phyloP scores from a whole-genome alignment of 805 yeast genomes.

The Wickerhamiella musiphila region DNA sequence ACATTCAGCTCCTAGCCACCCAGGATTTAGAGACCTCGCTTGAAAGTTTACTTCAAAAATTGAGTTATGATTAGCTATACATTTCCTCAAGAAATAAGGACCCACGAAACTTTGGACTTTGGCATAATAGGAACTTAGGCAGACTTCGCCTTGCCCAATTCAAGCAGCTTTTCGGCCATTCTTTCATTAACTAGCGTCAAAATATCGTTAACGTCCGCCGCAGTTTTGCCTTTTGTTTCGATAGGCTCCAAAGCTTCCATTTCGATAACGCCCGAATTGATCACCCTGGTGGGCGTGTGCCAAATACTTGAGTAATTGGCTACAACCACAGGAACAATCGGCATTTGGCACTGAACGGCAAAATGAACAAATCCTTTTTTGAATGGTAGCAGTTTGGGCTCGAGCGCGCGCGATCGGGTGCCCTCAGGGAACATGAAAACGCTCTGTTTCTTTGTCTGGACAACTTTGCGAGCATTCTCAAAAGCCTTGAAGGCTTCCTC shows the following conservation, averaged over 20 bases:
- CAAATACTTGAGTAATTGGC: constrained; percentile 68
- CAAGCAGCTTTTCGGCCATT: constrained; percentile 31
- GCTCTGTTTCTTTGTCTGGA: constrained; percentile 50
- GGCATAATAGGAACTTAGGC: not conserved
- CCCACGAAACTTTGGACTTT: not conserved
- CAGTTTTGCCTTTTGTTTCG: constrained; percentile 46
- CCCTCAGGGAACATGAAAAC: constrained; percentile 95
- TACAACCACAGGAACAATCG: constrained; percentile 75
- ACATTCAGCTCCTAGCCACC: constrained; percentile 4
- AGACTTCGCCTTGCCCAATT: constrained; percentile 18
- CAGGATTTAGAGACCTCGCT: constrained; percentile 2
- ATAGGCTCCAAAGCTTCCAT: constrained; percentile 74
- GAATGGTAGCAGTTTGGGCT: constrained; percentile 63
- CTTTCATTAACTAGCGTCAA: constrained; percentile 35
- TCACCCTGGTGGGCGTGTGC: constrained; percentile 25
- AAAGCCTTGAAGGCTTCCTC: constrained; percentile 61
- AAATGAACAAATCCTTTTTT: constrained; percentile 97
- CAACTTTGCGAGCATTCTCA: constrained; percentile 43
- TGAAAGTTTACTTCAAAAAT: no score
- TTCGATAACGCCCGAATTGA: constrained; percentile 43
- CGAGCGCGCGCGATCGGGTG: constrained; percentile 64
- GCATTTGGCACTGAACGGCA: constrained; percentile 83
- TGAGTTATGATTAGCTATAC: not conserved
- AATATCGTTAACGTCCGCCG: constrained; percentile 52
- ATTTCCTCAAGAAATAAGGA: not conserved